Base-by-base conservation (phyloP, 176 grass and related monocot genomes). In the Tuctoria greenei region DNA sequence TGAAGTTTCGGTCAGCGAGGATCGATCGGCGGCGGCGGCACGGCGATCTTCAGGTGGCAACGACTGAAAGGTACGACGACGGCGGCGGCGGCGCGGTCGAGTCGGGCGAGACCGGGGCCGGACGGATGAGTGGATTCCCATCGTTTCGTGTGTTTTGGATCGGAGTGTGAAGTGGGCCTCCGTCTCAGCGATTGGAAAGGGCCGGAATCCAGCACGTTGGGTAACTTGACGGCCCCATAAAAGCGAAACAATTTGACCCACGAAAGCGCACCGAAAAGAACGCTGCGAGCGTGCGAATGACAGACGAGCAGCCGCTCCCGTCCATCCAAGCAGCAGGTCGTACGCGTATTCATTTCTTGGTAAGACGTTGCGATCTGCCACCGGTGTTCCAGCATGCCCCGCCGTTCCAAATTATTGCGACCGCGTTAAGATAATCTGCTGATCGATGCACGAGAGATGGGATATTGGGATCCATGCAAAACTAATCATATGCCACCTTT, bases 331-430 rank as follows among this genome's bases (percentile, higher is more conserved):
- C n/a, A 25, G 69, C 21, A 51, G 62, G 25, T 25, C 42, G 68
- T 68, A 81, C 74, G 61, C 35, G 43, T 38, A 73, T 68, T 39
- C 52, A 78, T 75, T 68, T 39, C 52, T 82, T 75, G 81, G 61
- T 75, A 66, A 47, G 56, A 57, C 75, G 75, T 69, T 69, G 36
- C 80, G 80, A 47, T 88, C 86, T 45, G 55, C 80, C 75, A 69
- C 69, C 65, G 55, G 27, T 28, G 69, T 71, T 40, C 75, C 69
- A 79, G 83, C 80, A 37, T 69, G 69, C 61, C 69, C 52, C 57
- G 75, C 80, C 44, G 71, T 63, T 79, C 38, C 21, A 55, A 46
- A 83, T 83, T 20, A 73, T 82, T 59, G 64, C 74, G 24, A 38
- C 31, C 67, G 42, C 61, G 31, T 73, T 72, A 40, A 51, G 34